Evolutionary conservation across 2,329 filamentous ascomycete species (phyloP), one percentile per base, ranked within the genome.

Genomic region (Talaromyces sp.): DNA sequence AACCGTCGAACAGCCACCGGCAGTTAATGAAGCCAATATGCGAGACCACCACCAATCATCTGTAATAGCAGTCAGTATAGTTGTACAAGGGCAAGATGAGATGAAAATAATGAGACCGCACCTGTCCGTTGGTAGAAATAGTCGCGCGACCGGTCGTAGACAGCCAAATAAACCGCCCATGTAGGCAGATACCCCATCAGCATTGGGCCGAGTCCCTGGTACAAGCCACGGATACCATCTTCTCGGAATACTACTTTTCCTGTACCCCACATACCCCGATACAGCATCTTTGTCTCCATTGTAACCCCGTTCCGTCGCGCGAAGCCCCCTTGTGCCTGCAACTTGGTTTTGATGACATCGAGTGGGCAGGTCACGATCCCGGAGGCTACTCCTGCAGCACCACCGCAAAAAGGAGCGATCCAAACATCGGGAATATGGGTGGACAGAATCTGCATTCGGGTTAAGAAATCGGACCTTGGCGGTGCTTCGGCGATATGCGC

Each of bases 291-390:
- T 8, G 80, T 70, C n/a, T 77, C 73, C 19, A 71, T 62, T 22
- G 70, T 47, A 27, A 70, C 63, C 40, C 71, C 73, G 43, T 70
- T 67, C 56, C 75, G 70, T 24, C 80, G 68, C 73, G 74, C 61
- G 73, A 96, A 95, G 17, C 91, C 90, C 58, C 93, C 93, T 72
- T 97, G 94, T 14, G 92, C 93, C 73, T 99, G 94, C 55, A 99
- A 77, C 75, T 97, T 97, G 40, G 94, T 99, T 79, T 99, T 99
- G 75, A 99, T 97, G 57, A 99, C 94, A 79, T 99, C 94, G 63
- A 99, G 86, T 37, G 94, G 94, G 72, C 94, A 99, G 48, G 93
- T 97, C 60, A 97, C 90, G 51, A 99, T 84, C 46, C 94, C 94
- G 7, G 92, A 96, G 19, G 91, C 91, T 66, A 97, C 90, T 45